phyloP scores from a whole-genome alignment of 2,329 filamentous ascomycete genomes.

The Alternaria postmessia region DNA sequence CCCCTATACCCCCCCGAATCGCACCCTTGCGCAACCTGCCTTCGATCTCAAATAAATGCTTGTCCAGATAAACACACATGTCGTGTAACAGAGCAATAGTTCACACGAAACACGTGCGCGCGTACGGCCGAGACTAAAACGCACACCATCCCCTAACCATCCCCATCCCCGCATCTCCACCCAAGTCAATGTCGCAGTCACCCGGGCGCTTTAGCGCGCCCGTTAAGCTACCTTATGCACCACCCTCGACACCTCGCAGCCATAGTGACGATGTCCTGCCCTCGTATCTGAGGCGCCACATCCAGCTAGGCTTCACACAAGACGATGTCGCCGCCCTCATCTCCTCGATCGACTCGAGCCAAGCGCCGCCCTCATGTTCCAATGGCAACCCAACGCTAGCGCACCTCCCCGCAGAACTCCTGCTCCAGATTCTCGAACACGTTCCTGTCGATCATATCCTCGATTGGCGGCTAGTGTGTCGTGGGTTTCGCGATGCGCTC shows the following conservation, averaged over 20 bases:
- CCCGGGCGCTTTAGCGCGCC: background rate
- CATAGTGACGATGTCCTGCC: constrained; percentile 18
- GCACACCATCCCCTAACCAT: constrained; percentile 10
- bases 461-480: constrained; percentile 41
- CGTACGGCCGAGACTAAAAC: background rate
- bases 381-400: constrained; percentile 8
- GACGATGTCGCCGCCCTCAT: constrained; percentile 41
- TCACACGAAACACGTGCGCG: constrained; percentile 1
- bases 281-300: constrained; percentile 31
- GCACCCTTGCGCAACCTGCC: no score
- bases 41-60: no score
- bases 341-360: constrained; percentile 40
- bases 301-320: constrained; percentile 35
- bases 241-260: background rate
- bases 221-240: background rate
- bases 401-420: constrained; percentile 43
- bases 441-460: constrained; percentile 39
- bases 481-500: constrained; percentile 43
- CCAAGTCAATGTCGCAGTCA: constrained; percentile 8
- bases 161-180: constrained; percentile 9
- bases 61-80: background rate
- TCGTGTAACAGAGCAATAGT: background rate
- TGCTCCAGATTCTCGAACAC: constrained; percentile 37
- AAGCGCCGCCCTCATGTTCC: constrained; percentile 13
- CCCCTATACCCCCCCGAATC: background rate